These are phyloP conservation scores for Lepidopterella palustris DNA, from an alignment of 495 filamentous ascomycete genomes.

Conservation along the genomic window DNA sequence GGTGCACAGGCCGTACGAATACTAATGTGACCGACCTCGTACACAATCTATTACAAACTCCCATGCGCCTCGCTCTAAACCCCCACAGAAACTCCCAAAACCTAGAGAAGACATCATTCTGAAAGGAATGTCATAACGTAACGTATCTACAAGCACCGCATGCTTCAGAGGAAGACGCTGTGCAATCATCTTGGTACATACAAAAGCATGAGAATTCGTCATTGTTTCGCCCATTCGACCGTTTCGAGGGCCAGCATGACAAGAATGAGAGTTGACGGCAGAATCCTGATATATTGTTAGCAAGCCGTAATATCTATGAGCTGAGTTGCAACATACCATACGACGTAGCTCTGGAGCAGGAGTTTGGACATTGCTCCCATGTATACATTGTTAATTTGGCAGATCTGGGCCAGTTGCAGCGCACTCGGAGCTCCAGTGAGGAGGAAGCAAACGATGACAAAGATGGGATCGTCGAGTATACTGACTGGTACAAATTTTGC, in stretches of 20 bases:
- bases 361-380: conserved; percentile 88
- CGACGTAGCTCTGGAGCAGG: conserved; percentile 94
- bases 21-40: too few relatives aligned
- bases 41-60: too few relatives aligned
- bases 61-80: too few relatives aligned
- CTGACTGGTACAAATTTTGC: conserved; percentile 91
- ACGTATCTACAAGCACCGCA: neutral
- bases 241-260: conserved; percentile 91
- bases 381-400: conserved; percentile 95
- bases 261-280: conserved; percentile 83
- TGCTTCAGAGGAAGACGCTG: neutral
- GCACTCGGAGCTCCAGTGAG: conserved; percentile 92
- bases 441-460: conserved; percentile 94
- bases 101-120: too few relatives aligned
- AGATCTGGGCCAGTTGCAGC: conserved; percentile 93
- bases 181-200: neutral
- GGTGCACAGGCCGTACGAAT: too few relatives aligned
- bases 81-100: too few relatives aligned
- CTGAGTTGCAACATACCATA: conserved; percentile 54
- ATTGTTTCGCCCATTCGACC: conserved; percentile 69
- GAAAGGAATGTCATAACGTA: too few relatives aligned
- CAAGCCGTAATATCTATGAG: neutral
- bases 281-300: conserved; percentile 58
- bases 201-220: neutral
- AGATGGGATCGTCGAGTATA: conserved; percentile 96